phyloP scores from a whole-genome alignment of 306 rosid species.

The Styphnolobium japonicum region DNA sequence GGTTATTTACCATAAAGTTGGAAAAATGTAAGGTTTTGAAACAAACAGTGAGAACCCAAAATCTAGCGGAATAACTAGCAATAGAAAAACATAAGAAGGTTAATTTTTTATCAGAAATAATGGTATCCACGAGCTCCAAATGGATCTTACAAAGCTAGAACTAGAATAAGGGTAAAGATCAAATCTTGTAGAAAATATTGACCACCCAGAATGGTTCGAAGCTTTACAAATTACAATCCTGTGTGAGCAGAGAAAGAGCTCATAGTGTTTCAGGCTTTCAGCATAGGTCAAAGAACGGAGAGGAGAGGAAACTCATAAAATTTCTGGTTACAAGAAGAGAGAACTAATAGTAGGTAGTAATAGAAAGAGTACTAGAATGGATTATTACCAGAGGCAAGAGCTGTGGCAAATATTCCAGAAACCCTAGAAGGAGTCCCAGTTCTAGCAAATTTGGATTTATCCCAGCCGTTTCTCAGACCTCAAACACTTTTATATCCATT shows the following conservation, averaged over 20 bases:
- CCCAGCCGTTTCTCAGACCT: not conserved
- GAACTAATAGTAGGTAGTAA: not conserved
- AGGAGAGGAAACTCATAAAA: not conserved
- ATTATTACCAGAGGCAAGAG: not conserved
- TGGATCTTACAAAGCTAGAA: not conserved
- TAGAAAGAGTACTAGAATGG: not conserved
- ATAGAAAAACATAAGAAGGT: not conserved
- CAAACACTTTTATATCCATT: not conserved
- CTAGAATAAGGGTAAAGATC: not conserved
- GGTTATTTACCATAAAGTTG: not conserved
- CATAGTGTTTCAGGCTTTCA: not conserved
- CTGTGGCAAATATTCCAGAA: constrained; percentile 16
- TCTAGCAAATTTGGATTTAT: not conserved
- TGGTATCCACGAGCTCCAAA: not conserved
- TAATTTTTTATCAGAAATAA: not conserved
- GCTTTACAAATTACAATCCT: not conserved
- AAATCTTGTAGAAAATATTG: not conserved
- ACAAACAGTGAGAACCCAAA: not conserved
- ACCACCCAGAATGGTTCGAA: not conserved
- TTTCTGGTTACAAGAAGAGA: not conserved
- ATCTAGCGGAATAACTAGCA: not conserved
- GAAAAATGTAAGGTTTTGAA: not conserved
- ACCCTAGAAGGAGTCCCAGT: constrained; percentile 27
- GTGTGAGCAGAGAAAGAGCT: not conserved
- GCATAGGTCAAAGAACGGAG: not conserved